Base-by-base conservation (phyloP, 1,284 basidiomycete species). In the Ustilago hordei region DNA sequence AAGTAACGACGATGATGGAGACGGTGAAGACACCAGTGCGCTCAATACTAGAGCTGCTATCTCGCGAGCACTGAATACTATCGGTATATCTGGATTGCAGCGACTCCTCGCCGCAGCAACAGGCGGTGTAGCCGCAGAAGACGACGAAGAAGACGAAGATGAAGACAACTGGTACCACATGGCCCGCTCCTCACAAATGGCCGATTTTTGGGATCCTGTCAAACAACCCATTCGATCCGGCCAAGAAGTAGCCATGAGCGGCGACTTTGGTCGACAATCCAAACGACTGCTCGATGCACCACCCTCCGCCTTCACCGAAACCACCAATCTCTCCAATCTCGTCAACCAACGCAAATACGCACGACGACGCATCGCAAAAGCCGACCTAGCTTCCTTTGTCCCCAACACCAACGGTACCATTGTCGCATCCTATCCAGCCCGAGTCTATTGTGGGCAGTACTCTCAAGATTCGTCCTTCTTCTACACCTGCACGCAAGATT, bases 401-500 rank as follows among this genome's bases (percentile, higher is more conserved):
- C 96, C 95, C 0, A 98, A 97, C 82, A 91, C 92, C 4, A 89
- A 90, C 74, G 96, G 96, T 4, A 93, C 93, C 1, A 90, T 94
- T 12, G 95, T 98, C 0, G 93, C 94, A 1, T 88, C 89, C 41
- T 95, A 95, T 81, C 89, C 89, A 4, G 88, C 91, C 13, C 93
- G 95, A 66, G 91, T 95, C 38, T 99, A 99, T 84, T 93, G 92
- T 12, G 97, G 94, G 0, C 95, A 98, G 86, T 98, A 92, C 86
- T 95, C 94, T 72, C 86, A 86, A 55, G 78, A 80, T 47, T 81
- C 85, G 43, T 82, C 84, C 36, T 85, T 87, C 81, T 83, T 86
- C 85, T 88, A 89, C 78, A 86, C 88, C 57, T 84, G 73, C 48
- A 85, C 85, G 31, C 60, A 83, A 92, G 93, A 95, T 85, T 98